phyloP scores from a whole-genome alignment of 176 grass and related monocot genomes.

The Hsuehochloa calcarea region DNA sequence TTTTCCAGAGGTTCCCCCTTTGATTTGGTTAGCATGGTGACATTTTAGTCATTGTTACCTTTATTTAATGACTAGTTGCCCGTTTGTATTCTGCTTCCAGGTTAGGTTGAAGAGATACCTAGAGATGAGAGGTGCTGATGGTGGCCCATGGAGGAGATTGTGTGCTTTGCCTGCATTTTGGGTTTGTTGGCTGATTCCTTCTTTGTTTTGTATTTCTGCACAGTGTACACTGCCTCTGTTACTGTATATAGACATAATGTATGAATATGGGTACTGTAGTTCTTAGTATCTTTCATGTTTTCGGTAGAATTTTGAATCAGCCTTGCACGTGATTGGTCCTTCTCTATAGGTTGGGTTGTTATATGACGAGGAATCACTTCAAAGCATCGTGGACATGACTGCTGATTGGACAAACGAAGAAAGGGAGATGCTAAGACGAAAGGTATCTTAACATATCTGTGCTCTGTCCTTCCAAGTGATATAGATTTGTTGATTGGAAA shows the following conservation, averaged over 20 bases:
- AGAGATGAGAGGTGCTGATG: conserved; percentile 99
- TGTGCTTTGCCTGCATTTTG: conserved; percentile 96
- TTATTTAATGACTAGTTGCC: conserved; percentile 8
- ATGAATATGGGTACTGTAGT: background rate
- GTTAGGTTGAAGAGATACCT: conserved; percentile 97
- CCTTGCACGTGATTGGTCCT: background rate
- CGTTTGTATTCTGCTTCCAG: conserved; percentile 45
- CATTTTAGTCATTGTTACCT: conserved; percentile 11
- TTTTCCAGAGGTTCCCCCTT: conserved; percentile 82
- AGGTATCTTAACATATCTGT: conserved; percentile 48
- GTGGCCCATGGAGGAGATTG: conserved; percentile 96
- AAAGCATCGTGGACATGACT: conserved; percentile 83
- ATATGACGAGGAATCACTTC: conserved; percentile 87
- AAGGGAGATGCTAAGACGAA: conserved; percentile 78
- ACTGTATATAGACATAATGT: background rate
- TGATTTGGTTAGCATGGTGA: background rate
- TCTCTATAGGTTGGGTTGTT: conserved; percentile 73
- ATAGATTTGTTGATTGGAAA: background rate
- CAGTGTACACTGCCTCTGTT: conserved; percentile 6
- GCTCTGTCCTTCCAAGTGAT: background rate
- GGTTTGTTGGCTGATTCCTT: conserved; percentile 42
- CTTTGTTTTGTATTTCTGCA: background rate
- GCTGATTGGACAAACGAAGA: conserved; percentile 94
- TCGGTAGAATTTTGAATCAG: background rate
- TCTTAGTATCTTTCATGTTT: background rate